phyloP scores from a whole-genome alignment of 805 yeast genomes.

The Wickerhamomyces bisporus region DNA sequence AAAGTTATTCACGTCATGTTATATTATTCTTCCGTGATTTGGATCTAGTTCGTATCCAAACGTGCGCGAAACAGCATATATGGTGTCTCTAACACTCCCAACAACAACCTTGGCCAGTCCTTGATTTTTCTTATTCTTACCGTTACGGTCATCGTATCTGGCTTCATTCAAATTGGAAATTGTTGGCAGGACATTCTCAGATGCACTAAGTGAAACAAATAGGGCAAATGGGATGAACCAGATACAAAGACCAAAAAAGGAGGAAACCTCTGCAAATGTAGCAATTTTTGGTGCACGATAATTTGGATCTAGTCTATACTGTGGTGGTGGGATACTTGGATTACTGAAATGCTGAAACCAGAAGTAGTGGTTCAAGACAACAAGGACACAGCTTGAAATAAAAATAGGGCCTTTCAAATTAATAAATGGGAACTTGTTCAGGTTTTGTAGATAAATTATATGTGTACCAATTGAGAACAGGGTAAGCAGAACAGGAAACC shows the following conservation, averaged over 20 bases:
- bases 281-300: conserved; percentile 68
- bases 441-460: conserved; percentile 68
- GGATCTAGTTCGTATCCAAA: conserved; percentile 65
- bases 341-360: conserved; percentile 87
- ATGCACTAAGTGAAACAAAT: conserved; percentile 87
- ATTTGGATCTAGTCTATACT: conserved; percentile 50
- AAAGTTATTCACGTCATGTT: too few relatives aligned
- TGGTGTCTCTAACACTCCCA: conserved; percentile 41
- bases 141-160: conserved; percentile 26
- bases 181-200: conserved; percentile 79
- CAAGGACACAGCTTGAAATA: conserved; percentile 64
- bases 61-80: conserved; percentile 42
- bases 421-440: conserved; percentile 80
- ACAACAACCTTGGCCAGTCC: conserved; percentile 70
- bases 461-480: conserved; percentile 68
- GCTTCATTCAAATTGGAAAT: conserved; percentile 23
- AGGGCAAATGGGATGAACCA: conserved; percentile 94
- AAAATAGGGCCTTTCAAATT: conserved; percentile 68
- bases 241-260: conserved; percentile 87
- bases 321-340: conserved; percentile 62
- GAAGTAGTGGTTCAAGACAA: conserved; percentile 72
- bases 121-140: conserved; percentile 39
- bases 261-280: conserved; percentile 83
- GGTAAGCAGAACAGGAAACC: conserved; percentile 68
- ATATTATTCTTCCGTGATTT: conserved; percentile 44